phyloP scores from a whole-genome alignment of 1,284 basidiomycete genomes.

The Moniliella sp. region DNA sequence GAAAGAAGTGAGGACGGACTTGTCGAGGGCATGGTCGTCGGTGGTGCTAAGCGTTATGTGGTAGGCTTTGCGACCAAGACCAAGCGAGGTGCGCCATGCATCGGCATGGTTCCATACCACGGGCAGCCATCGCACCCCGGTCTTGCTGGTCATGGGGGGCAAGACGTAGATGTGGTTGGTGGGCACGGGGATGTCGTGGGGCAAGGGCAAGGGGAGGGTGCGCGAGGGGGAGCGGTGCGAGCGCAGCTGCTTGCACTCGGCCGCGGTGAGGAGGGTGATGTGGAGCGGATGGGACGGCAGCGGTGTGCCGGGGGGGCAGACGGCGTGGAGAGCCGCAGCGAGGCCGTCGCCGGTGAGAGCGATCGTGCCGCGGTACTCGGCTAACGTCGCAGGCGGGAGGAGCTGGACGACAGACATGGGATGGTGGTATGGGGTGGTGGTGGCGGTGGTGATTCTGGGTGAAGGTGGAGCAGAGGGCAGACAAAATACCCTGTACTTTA shows the following conservation, averaged over 20 bases:
- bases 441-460: no score
- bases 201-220: neutral
- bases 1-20: neutral
- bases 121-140: neutral
- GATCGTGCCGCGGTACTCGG: no score
- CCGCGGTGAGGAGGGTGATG: slow-evolving; percentile 1
- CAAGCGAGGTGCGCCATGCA: neutral
- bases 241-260: neutral
- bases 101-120: slow-evolving; percentile 2
- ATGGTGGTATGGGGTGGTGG: no score
- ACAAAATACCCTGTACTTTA: no score
- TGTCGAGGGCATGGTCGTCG: neutral
- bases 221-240: neutral
- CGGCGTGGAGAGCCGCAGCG: no score
- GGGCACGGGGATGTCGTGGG: neutral
- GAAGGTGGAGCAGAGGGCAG: no score
- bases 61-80: neutral
- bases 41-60: neutral
- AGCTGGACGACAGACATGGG: no score
- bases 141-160: neutral
- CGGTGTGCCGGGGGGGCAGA: neutral
- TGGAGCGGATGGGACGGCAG: neutral
- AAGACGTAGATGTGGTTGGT: neutral
- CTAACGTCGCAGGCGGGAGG: no score
- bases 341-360: no score